phyloP scores from a whole-genome alignment of 108 stramenopile genomes.

The Discostella pseudostelligera region DNA sequence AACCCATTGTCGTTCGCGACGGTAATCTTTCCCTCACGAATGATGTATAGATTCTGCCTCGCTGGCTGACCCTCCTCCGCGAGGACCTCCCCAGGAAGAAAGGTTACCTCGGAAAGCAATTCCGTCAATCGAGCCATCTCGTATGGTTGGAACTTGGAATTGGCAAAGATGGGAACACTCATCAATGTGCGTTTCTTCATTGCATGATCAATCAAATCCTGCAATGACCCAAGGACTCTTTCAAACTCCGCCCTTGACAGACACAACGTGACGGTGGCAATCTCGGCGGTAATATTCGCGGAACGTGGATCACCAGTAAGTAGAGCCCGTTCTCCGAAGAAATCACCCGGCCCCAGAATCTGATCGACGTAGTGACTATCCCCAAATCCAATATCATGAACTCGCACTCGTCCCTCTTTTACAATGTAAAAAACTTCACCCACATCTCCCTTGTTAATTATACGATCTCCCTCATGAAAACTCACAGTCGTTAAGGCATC shows the following conservation, averaged over 20 bases:
- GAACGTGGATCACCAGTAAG: constrained; percentile 93
- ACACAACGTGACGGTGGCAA: constrained; percentile 68
- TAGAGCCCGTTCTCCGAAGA: constrained; percentile 96
- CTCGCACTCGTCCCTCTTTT: constrained; percentile 83
- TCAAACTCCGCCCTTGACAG: constrained; percentile 81
- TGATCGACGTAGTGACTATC: constrained; percentile 77
- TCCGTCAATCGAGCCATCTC: constrained; percentile 82
- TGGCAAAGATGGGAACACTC: constrained; percentile 85
- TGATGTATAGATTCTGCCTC: constrained; percentile 78
- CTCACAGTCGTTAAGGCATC: constrained; percentile 81
- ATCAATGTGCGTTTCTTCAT: constrained; percentile 82
- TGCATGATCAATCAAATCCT: constrained; percentile 75
- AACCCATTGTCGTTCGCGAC: constrained; percentile 71
- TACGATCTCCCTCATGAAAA: constrained; percentile 82
- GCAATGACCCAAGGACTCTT: constrained; percentile 74
- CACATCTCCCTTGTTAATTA: constrained; percentile 86
- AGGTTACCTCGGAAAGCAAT: constrained; percentile 60
- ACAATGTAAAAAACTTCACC: constrained; percentile 95
- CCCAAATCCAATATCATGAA: constrained; percentile 81
- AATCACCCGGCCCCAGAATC: constrained; percentile 73
- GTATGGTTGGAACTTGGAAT: constrained; percentile 80
- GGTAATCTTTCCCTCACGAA: constrained; percentile 67
- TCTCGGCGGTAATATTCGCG: constrained; percentile 76
- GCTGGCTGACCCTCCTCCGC: constrained; percentile 77
- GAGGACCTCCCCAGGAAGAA: constrained; percentile 65